Evolutionary conservation across 805 yeast species (phyloP).

Genomic region (Metschnikowia proteae): DNA sequence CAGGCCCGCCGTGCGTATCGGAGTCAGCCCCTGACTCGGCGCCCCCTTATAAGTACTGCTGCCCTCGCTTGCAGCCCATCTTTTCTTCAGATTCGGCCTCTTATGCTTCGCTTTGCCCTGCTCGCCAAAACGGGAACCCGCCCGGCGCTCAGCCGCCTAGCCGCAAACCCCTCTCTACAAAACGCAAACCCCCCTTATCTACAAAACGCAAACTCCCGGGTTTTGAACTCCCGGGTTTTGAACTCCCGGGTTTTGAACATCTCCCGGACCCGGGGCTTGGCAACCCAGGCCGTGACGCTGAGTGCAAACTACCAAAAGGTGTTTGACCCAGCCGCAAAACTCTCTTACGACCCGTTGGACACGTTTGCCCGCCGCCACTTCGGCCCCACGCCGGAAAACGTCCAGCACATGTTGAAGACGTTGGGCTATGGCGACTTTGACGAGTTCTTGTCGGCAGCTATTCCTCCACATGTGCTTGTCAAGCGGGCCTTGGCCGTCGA

Average conservation of each 20-base stretch:
- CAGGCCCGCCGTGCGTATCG: background rate
- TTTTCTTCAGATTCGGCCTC: background rate
- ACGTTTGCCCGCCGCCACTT: constrained; percentile 88
- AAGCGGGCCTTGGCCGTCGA: constrained; percentile 62
- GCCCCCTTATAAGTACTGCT: background rate
- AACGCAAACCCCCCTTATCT: background rate
- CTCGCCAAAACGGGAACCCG: background rate
- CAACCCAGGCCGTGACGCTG: constrained; percentile 48
- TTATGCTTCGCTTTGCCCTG: background rate
- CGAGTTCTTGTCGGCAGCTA: constrained; percentile 64
- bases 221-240: too few species aligned
- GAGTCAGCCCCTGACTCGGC: constrained; percentile 2
- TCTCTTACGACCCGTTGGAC: constrained; percentile 49
- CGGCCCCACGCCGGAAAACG: constrained; percentile 71
- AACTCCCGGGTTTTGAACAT: too few species aligned
- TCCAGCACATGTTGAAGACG: constrained; percentile 57
- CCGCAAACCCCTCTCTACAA: too few species aligned
- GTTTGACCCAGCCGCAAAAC: constrained; percentile 38
- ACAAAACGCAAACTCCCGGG: background rate
- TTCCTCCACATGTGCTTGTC: constrained; percentile 72
- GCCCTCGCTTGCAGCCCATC: background rate
- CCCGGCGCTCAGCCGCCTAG: background rate
- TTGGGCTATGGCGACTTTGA: constrained; percentile 67
- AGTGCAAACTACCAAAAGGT: constrained; percentile 48
- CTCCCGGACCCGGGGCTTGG: constrained; percentile 1